Percentiles rank a stretch among this genome's conserved stretches.
Conservation (phyloP, 2,329 filamentous ascomycete genomes). For the Diaporthe sp. region DNA sequence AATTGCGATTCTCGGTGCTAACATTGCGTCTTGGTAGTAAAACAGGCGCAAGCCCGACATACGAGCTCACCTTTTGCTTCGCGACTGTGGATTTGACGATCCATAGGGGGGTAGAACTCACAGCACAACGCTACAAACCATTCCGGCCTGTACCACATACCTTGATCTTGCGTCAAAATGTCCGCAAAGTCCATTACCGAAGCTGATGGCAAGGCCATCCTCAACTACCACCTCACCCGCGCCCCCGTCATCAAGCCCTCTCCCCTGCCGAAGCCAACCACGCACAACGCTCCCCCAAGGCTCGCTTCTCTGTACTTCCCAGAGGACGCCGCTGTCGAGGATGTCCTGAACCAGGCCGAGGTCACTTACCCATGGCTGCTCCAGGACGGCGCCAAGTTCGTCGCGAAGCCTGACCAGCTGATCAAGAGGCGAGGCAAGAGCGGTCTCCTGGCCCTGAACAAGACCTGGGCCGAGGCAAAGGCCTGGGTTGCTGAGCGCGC, state of each 20-base stretch:
- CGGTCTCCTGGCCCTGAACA: conserved; percentile 95
- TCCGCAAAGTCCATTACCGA: conserved; percentile 98
- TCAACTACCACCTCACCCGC: conserved; percentile 99
- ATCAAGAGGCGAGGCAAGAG: conserved; percentile 99
- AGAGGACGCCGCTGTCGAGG: conserved; percentile 85
- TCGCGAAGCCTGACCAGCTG: conserved; percentile 97
- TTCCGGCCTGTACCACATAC: conserved; percentile 41
- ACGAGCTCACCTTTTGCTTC: conserved; percentile 36
- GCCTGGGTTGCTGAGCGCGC: conserved; percentile 95
- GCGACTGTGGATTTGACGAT: conserved; percentile 41
- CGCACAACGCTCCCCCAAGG: conserved; percentile 93
- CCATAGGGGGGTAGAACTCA: conserved; percentile 33
- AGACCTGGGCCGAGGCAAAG: conserved; percentile 94
- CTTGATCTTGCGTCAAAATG: conserved; percentile 67
- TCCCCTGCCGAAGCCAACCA: conserved; percentile 85
- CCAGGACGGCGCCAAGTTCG: conserved; percentile 86
- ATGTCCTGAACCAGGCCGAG: conserved; percentile 95
- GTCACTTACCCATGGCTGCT: conserved; percentile 97
- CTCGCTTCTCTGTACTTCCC: conserved; percentile 94
- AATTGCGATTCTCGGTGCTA: conserved; percentile 38
- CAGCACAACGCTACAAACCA: conserved; percentile 34
- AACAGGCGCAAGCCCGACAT: conserved; percentile 36
- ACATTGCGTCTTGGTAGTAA: conserved; percentile 29
- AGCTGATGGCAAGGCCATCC: conserved; percentile 99
- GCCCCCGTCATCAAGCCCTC: conserved; percentile 98